Evolutionary conservation across 306 rosid species (phyloP).

Genomic region (Ormosia emarginata): DNA sequence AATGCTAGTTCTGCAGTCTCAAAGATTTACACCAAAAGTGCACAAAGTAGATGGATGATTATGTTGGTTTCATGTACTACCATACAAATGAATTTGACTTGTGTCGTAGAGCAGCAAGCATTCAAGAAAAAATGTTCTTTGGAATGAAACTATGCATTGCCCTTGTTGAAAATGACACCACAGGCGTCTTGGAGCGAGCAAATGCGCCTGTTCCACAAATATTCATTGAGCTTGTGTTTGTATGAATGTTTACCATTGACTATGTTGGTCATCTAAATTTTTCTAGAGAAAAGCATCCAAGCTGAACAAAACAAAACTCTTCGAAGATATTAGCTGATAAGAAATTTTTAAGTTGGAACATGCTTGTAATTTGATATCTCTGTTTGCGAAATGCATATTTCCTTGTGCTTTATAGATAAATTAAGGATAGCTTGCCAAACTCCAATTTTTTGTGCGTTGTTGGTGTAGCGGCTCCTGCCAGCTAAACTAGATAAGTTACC

Average conservation of each 20-base stretch:
- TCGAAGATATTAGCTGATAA: slow-evolving; percentile 21
- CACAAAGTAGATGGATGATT: slow-evolving; percentile 90
- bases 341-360: slow-evolving; percentile 1
- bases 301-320: slow-evolving; percentile 20
- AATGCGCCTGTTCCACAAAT: slow-evolving; percentile 32
- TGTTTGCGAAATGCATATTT: slow-evolving; percentile 2
- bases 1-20: slow-evolving; percentile 55
- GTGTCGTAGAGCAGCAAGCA: slow-evolving; percentile 88
- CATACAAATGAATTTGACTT: slow-evolving; percentile 87
- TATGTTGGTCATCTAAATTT: slow-evolving; percentile 26
- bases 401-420: neutral
- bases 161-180: slow-evolving; percentile 39
- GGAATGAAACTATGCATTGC: slow-evolving; percentile 46
- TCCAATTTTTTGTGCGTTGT: neutral
- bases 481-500: neutral
- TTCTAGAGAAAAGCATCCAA: slow-evolving; percentile 26
- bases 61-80: slow-evolving; percentile 93
- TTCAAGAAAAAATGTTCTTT: slow-evolving; percentile 80
- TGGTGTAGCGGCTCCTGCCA: neutral
- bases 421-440: neutral
- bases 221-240: slow-evolving; percentile 27
- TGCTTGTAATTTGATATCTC: slow-evolving; percentile 16
- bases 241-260: slow-evolving; percentile 17
- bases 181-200: slow-evolving; percentile 48
- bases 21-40: slow-evolving; percentile 87